Base-by-base conservation (phyloP, 352 stramenopile genomes). In the Sclerospora graminicola region DNA sequence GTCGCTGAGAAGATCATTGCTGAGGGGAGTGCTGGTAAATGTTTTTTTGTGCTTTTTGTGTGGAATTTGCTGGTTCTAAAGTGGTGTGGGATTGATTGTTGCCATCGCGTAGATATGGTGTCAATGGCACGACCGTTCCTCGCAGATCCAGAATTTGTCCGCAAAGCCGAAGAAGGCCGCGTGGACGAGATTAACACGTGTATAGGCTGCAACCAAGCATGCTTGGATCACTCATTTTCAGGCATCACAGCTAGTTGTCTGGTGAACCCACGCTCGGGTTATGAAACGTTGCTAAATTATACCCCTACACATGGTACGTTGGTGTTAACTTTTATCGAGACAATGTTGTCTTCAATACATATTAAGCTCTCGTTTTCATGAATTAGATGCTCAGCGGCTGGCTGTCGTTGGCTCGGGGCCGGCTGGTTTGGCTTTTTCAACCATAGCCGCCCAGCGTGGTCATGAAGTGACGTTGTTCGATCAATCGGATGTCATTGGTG, bases 151-250 rank as follows among this genome's bases (percentile, higher is more conserved):
- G 72, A 97, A 28, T 92, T 98, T 51, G 70, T 98, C 1, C 57
- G 70, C 5, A 99, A 99, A 69, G 84, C 89, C 13, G 66, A 81
- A 52, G 70, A 97, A 47, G 76, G 78, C 16, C 57, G 77, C 48
- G 78, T 84, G 16, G 74, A 97, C 28, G 88, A 97, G 45, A 98
- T 98, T 56, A 99, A 99, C 62, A 98, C 94, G 15, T 99, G 95
- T 65, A 99, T 99, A 55, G 95, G 73, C n/a, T 95, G 85, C 57
- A 95, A 95, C 53, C 84, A 95, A 48, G 95, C 95, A 10, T 99
- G 95, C 66, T 70, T 99, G 15, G 95, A 99, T 75, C 94, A 98
- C 69, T 96, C 88, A 24, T 99, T 99, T 62, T 86, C 96, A 46
- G 83, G 69, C 9, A 96, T 97, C 48, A 94, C 77, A 13, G 90